Evolutionary conservation across 2,329 filamentous ascomycete species (phyloP), one percentile per base, ranked within the genome.

Genomic region (Aotearoamyces nothofagi): DNA sequence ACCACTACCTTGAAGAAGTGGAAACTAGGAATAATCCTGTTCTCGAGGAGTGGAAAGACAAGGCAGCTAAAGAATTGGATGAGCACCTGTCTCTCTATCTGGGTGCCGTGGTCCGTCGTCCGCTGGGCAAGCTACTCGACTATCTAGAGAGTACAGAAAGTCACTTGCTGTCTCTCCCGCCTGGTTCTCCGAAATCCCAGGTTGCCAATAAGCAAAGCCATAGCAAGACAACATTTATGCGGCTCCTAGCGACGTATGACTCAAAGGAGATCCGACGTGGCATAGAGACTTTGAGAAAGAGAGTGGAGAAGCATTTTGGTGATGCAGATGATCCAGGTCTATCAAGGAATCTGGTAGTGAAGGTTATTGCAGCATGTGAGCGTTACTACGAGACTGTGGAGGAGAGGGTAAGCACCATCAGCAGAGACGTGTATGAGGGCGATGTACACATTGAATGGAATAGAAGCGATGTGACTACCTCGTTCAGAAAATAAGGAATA

Each of bases 231-330:
- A 72, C 78, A 4, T 92, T 90, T 50, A 87, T 86, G 62, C 94
- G 93, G 56, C 59, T 93, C 4, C 62, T 94, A 17, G 66, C 77
- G 32, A 66, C 68, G 24, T 80, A 90, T 51, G 87, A 96, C 51
- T 63, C 63, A 12, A 86, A 81, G 49, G 84, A 94, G 53, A 69
- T 94, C 24, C 70, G 79, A 39, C 84, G 86, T 49, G 86, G 87
- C n/a, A 78, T 93, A 41, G 83, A 93, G 45, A 69, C 81, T 30
- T 62, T 96, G 40, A 78, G 78, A 45, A 93, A 92, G 58, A 70
- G 87, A 27, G 81, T 96, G 1, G 87, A 96, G 56, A 98, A 96
- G 58, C 87, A 96, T 54, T 96, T 96, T 61, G 83, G 83, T 24
- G 83, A 92, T 41, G 79, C 76, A 4, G 83, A 92, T 41, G 79